Evolutionary conservation across 2,329 filamentous ascomycete genomes (phyloP).

Genomic region (Zymoseptoria ardabiliae): DNA sequence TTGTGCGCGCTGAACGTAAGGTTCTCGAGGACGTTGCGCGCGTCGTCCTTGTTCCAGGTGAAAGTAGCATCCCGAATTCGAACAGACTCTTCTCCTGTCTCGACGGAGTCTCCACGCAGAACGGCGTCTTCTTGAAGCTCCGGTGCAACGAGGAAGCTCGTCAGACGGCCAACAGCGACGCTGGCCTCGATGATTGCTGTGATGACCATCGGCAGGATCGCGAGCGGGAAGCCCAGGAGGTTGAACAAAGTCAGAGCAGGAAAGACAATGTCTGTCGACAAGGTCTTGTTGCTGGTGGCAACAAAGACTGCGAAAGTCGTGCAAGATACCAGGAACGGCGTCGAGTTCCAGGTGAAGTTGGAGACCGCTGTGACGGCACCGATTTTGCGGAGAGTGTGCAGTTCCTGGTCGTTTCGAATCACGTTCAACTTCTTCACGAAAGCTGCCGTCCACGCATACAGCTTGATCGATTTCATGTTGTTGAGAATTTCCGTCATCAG

Average conservation of each 20-base stretch:
- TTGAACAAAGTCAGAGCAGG: slow-evolving; percentile 92
- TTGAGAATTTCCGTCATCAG: slow-evolving; percentile 96
- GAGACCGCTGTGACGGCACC: slow-evolving; percentile 88
- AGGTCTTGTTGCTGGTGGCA: slow-evolving; percentile 66
- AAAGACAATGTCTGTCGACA: slow-evolving; percentile 94
- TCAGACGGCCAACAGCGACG: slow-evolving; percentile 83
- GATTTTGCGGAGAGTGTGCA: slow-evolving; percentile 93
- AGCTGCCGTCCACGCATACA: slow-evolving; percentile 93
- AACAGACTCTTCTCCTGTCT: slow-evolving; percentile 78
- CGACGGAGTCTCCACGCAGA: slow-evolving; percentile 57
- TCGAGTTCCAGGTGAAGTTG: slow-evolving; percentile 97
- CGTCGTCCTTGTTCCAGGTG: slow-evolving; percentile 84
- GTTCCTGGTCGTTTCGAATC: slow-evolving; percentile 89
- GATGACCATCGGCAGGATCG: slow-evolving; percentile 95
- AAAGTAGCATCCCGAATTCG: slow-evolving; percentile 78
- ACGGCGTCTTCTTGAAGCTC: slow-evolving; percentile 86
- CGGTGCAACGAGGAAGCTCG: slow-evolving; percentile 76
- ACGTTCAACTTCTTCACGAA: slow-evolving; percentile 98
- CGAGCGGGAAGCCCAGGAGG: slow-evolving; percentile 85
- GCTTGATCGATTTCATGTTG: slow-evolving; percentile 98
- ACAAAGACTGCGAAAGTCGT: slow-evolving; percentile 94
- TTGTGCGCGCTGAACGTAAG: slow-evolving; percentile 87
- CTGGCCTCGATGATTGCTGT: slow-evolving; percentile 90
- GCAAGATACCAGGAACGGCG: slow-evolving; percentile 94
- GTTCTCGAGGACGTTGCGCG: slow-evolving; percentile 61